Evolutionary conservation across 257 asterid genomes (phyloP).

Genomic region (Penstemon eatonii): DNA sequence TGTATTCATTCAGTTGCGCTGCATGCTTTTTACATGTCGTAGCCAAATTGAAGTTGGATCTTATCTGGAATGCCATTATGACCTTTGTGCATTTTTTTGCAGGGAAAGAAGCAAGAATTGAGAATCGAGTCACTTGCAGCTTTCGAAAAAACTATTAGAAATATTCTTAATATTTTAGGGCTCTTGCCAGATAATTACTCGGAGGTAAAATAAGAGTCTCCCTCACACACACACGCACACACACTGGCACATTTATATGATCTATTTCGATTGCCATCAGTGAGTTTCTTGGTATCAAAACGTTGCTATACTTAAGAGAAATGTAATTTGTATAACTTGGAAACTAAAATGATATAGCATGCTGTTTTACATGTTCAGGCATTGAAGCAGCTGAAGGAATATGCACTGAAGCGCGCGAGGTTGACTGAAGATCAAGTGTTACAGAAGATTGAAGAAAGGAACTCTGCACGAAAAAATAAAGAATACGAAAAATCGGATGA

Average conservation of each 20-base stretch:
- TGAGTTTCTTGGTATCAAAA: not conserved
- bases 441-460: slow-evolving; percentile 49
- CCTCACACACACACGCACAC: not conserved
- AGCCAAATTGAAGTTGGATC: slow-evolving; percentile 12
- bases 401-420: slow-evolving; percentile 74
- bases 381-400: slow-evolving; percentile 61
- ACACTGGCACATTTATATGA: not conserved
- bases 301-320: not conserved
- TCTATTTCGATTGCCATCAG: not conserved
- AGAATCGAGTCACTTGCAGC: slow-evolving; percentile 77
- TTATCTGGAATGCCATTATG: slow-evolving; percentile 18
- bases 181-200: slow-evolving; percentile 72
- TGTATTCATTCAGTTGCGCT: slow-evolving; percentile 11
- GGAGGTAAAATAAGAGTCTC: slow-evolving; percentile 44
- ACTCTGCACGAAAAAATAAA: slow-evolving; percentile 65
- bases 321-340: not conserved
- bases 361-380: slow-evolving; percentile 43
- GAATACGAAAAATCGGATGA: slow-evolving; percentile 82
- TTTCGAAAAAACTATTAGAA: slow-evolving; percentile 55
- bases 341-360: not conserved
- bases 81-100: slow-evolving; percentile 32
- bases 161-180: slow-evolving; percentile 64
- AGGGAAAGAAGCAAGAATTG: slow-evolving; percentile 89
- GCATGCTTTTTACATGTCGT: not conserved
- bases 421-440: slow-evolving; percentile 66